phyloP scores from a whole-genome alignment of 108 stramenopile species.

The Fistulifera solaris region DNA sequence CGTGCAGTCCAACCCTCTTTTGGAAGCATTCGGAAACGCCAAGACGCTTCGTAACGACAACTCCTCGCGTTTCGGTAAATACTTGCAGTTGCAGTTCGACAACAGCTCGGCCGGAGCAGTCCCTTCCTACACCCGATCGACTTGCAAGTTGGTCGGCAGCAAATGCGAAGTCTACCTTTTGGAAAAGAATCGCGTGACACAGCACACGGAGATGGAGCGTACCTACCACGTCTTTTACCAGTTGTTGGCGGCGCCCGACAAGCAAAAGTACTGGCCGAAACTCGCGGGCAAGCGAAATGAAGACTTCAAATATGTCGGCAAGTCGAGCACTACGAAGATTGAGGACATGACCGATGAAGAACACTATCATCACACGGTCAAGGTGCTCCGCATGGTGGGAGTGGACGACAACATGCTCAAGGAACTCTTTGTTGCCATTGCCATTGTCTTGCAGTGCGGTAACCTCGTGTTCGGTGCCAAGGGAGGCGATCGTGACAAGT shows the following conservation, averaged over 20 bases:
- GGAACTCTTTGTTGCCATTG: slow-evolving; percentile 59
- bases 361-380: slow-evolving; percentile 60
- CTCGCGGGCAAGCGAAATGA: slow-evolving; percentile 42
- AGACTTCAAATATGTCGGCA: slow-evolving; percentile 57
- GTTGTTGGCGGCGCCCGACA: slow-evolving; percentile 71
- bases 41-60: slow-evolving; percentile 82
- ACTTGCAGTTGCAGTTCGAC: slow-evolving; percentile 11
- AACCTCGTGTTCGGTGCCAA: slow-evolving; percentile 75
- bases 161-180: slow-evolving; percentile 86
- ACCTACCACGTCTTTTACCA: slow-evolving; percentile 99
- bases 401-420: slow-evolving; percentile 44
- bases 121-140: slow-evolving; percentile 10
- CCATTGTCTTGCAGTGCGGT: slow-evolving; percentile 74
- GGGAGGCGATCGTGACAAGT: slow-evolving; percentile 54
- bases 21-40: slow-evolving; percentile 90
- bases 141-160: slow-evolving; percentile 53
- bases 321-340: slow-evolving; percentile 25
- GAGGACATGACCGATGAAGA: slow-evolving; percentile 71
- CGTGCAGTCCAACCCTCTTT: slow-evolving; percentile 79
- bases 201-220: slow-evolving; percentile 83
- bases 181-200: slow-evolving; percentile 93
- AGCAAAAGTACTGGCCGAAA: slow-evolving; percentile 63
- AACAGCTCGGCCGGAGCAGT: not conserved
- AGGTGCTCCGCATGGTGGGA: slow-evolving; percentile 56
- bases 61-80: slow-evolving; percentile 82